These are phyloP conservation scores for Colletotrichum spaethianum DNA, from an alignment of 2,329 filamentous ascomycete species.

Conservation along the genomic window DNA sequence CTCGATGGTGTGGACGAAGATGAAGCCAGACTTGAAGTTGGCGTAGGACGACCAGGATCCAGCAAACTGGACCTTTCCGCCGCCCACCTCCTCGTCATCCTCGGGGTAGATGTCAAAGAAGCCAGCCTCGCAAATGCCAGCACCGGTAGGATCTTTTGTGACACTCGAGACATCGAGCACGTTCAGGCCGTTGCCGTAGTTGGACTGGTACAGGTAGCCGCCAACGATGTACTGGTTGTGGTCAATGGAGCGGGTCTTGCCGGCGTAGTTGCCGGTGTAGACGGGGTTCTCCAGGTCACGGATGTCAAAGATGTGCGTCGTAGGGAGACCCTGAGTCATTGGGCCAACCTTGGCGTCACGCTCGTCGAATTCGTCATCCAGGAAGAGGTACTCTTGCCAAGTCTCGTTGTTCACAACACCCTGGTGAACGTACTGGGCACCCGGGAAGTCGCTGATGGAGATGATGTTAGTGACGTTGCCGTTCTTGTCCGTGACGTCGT, in stretches of 20 bases:
- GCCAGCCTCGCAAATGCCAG: conserved; percentile 57
- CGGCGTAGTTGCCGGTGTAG: conserved; percentile 57
- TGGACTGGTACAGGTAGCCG: conserved; percentile 59
- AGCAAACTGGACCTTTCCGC: conserved; percentile 42
- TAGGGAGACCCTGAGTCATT: conserved; percentile 57
- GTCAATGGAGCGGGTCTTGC: conserved; percentile 49
- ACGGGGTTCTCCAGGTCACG: conserved; percentile 55
- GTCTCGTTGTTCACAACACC: conserved; percentile 64
- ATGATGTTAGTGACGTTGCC: conserved; percentile 57
- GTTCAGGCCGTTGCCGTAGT: conserved; percentile 60
- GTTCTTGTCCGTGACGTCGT: conserved; percentile 66
- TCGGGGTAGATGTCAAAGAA: conserved; percentile 63
- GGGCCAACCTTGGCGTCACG: conserved; percentile 54
- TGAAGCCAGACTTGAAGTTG: conserved; percentile 44
- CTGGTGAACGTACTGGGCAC: conserved; percentile 68
- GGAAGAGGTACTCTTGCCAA: conserved; percentile 58
- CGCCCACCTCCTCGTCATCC: conserved; percentile 43
- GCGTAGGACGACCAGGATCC: conserved; percentile 44
- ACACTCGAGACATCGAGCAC: conserved; percentile 51
- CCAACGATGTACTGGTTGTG: conserved; percentile 61
- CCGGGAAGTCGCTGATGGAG: conserved; percentile 67
- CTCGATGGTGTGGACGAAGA: conserved; percentile 45
- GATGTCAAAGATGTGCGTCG: conserved; percentile 65
- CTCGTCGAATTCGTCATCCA: conserved; percentile 67
- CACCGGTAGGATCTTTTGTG: conserved; percentile 53